Evolutionary conservation across 768 basidiomycete genomes (phyloP).

Genomic region (Podaxis mareebaensis): DNA sequence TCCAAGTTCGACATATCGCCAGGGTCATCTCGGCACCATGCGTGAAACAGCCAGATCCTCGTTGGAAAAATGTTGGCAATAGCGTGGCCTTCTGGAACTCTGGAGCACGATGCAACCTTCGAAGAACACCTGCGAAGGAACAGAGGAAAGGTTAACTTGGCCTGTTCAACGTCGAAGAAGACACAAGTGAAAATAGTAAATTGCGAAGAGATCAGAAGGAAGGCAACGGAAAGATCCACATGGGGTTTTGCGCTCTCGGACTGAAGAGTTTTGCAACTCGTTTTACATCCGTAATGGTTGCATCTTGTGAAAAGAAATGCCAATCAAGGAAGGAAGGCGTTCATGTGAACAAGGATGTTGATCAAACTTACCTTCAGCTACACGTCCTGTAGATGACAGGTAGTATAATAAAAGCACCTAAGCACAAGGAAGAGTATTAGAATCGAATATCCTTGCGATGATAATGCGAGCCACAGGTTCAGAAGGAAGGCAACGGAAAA

Average conservation of each 20-base stretch:
- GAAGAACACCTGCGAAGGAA: not conserved
- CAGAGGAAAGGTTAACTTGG: conserved; percentile 1
- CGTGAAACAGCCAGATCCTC: not conserved
- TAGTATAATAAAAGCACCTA: conserved; percentile 5
- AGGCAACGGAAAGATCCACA: conserved; percentile 70
- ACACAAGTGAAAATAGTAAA: not conserved
- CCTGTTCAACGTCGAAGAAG: not conserved
- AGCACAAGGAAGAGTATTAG: conserved; percentile 16
- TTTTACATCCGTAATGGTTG: conserved; percentile 29
- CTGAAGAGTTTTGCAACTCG: conserved; percentile 23
- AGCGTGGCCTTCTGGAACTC: not conserved
- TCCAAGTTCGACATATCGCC: not conserved
- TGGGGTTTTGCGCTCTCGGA: conserved; percentile 33
- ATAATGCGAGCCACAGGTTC: conserved; percentile 26
- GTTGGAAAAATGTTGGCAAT: conserved; percentile 5
- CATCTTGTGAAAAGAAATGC: conserved; percentile 22
- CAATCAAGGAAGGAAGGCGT: conserved; percentile 8
- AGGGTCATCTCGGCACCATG: not conserved
- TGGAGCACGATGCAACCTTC: not conserved
- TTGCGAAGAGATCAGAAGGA: conserved; percentile 49
- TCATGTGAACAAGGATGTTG: conserved; percentile 12
- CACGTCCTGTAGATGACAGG: conserved; percentile 9
- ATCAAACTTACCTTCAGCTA: conserved; percentile 1
- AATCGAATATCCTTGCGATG: not conserved
- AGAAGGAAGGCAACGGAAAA: conserved; percentile 68